Percentiles rank a stretch among this genome's conserved stretches.
Conservation (phyloP, 1,139 yeast genomes). For the Magnusiomyces magnusii region DNA sequence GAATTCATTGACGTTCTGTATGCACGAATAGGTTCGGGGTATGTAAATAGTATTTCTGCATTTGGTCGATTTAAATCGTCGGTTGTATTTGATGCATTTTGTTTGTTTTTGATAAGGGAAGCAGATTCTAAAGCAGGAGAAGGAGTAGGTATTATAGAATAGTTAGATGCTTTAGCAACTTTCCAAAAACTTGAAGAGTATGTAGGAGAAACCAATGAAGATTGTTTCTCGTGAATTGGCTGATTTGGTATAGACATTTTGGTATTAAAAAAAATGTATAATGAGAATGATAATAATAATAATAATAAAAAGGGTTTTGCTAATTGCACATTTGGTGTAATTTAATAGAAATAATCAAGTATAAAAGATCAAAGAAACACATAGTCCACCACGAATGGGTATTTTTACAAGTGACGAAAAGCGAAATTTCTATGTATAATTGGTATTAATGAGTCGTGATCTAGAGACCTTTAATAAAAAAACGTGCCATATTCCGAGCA, state of each 20-base stretch:
- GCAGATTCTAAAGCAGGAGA: background rate
- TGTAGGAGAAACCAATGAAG: background rate
- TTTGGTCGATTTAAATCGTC: background rate
- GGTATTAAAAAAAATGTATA: slow-evolving; percentile 23
- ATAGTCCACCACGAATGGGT: background rate
- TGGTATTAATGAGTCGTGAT: background rate
- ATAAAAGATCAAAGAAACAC: slow-evolving; percentile 1
- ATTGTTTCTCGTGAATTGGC: background rate
- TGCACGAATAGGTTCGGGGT: slow-evolving; percentile 46
- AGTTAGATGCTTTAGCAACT: background rate
- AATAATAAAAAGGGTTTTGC: too few species aligned
- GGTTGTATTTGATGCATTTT: background rate
- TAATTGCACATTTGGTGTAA: background rate
- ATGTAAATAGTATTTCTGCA: slow-evolving; percentile 9
- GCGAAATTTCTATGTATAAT: background rate
- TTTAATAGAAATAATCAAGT: background rate
- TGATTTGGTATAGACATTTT: slow-evolving; percentile 9
- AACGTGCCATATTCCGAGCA: background rate
- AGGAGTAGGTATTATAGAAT: background rate
- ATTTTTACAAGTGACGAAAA: background rate
- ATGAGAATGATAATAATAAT: too few species aligned
- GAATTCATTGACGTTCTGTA: slow-evolving; percentile 54
- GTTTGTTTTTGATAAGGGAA: background rate
- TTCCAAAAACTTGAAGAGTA: background rate
- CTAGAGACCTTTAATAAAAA: background rate